Percentiles rank a stretch among this genome's conserved stretches.
These are phyloP conservation scores for Bryoglossum gracile DNA, from an alignment of 495 filamentous ascomycete species.

Conservation along the genomic window DNA sequence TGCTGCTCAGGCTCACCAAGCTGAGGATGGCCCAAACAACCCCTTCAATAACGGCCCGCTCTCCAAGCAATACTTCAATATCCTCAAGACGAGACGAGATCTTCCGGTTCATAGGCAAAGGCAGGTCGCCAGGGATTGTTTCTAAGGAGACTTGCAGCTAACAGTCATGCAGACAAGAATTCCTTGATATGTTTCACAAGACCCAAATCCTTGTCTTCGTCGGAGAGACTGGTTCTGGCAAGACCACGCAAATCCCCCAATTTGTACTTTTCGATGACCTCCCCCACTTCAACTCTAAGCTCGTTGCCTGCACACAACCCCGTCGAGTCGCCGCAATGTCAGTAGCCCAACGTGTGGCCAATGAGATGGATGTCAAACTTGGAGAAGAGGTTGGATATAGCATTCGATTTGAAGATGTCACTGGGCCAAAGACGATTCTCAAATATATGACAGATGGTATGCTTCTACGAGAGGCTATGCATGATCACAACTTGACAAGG, in stretches of 20 bases:
- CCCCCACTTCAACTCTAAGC: conserved; percentile 72
- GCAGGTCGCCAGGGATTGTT: conserved; percentile 36
- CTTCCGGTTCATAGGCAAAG: conserved; percentile 87
- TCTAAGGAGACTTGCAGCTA: neutral
- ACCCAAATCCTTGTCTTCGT: conserved; percentile 97
- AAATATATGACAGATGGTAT: conserved; percentile 99
- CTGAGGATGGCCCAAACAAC: conserved; percentile 78
- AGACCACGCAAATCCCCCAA: conserved; percentile 98
- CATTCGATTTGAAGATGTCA: conserved; percentile 97
- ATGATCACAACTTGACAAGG: conserved; percentile 80
- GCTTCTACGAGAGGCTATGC: conserved; percentile 96
- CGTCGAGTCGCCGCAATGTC: conserved; percentile 98
- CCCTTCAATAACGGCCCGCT: conserved; percentile 72
- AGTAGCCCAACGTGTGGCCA: conserved; percentile 94
- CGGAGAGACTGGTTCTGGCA: conserved; percentile 98
- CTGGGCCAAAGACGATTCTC: conserved; percentile 79
- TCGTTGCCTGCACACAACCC: conserved; percentile 96
- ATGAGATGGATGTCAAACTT: conserved; percentile 90
- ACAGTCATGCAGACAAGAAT: conserved; percentile 62
- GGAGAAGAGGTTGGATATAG: conserved; percentile 98
- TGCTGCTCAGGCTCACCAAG: conserved; percentile 58
- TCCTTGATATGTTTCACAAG: conserved; percentile 84
- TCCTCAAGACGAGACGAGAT: conserved; percentile 73
- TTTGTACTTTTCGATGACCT: conserved; percentile 97
- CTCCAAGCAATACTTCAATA: conserved; percentile 79